phyloP scores from a whole-genome alignment of 805 yeast species.

The Ogataea angusta region DNA sequence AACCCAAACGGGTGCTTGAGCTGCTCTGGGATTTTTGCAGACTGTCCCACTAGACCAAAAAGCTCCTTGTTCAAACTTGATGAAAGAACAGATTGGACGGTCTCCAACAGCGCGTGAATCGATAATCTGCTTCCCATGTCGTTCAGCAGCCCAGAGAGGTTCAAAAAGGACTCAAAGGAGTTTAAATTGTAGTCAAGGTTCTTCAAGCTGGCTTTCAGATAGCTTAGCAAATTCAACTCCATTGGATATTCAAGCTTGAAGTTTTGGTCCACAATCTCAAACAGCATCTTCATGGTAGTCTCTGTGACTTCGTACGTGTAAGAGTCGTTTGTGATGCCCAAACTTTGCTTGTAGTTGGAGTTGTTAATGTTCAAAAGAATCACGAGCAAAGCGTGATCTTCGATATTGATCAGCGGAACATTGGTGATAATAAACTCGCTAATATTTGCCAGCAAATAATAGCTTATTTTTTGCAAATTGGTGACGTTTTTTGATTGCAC shows the following conservation, averaged over 20 bases:
- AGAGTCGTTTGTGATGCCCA: conserved; percentile 21
- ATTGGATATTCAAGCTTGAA: conserved; percentile 22
- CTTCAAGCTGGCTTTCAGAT: conserved; percentile 19
- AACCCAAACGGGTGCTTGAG: conserved; percentile 23
- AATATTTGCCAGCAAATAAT: conserved; percentile 24
- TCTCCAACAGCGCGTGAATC: conserved; percentile 34
- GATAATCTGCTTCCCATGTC: conserved; percentile 36
- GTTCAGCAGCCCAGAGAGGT: conserved; percentile 20
- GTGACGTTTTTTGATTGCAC: conserved; percentile 14
- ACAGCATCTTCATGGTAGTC: conserved; percentile 24
- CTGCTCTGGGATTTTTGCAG: conserved; percentile 12
- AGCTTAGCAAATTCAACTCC: conserved; percentile 23
- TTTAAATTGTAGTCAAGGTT: conserved; percentile 20
- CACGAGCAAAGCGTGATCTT: conserved; percentile 11
- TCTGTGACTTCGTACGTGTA: conserved; percentile 13
- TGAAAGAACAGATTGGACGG: conserved; percentile 24
- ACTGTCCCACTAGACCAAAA: conserved; percentile 3
- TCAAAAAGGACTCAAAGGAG: conserved; percentile 19
- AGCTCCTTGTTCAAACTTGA: conserved; percentile 17
- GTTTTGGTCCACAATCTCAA: conserved; percentile 34
- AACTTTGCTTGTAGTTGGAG: conserved; percentile 16
- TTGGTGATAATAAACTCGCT: conserved; percentile 14
- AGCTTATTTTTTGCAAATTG: conserved; percentile 21
- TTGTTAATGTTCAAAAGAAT: conserved; percentile 21
- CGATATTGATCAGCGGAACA: conserved; percentile 11